Base-by-base conservation (phyloP, 352 stramenopile species). In the Thalassiosira oceanica region DNA sequence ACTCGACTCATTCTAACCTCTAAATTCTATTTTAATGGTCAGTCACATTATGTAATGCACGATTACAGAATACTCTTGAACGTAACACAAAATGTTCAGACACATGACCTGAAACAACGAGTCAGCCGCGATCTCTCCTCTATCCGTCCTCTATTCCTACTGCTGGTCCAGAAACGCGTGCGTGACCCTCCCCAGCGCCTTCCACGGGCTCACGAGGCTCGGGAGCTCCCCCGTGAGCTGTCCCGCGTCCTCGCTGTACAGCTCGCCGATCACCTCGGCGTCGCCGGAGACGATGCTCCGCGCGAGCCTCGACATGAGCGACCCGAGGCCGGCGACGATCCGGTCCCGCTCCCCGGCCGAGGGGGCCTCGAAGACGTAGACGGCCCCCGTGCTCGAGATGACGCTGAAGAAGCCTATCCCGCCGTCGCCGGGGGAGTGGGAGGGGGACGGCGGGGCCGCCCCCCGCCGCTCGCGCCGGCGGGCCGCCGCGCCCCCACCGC, bases 111-210 rank as follows among this genome's bases (percentile, higher is more conserved):
- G n/a, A n/a, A n/a, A n/a, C n/a, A n/a, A n/a, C n/a, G n/a, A n/a
- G n/a, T n/a, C n/a, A n/a, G n/a, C n/a, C n/a, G n/a, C n/a, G n/a
- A n/a, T n/a, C n/a, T n/a, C n/a, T n/a, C n/a, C n/a, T n/a, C n/a
- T n/a, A n/a, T n/a, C n/a, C n/a, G n/a, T n/a, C n/a, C n/a, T n/a
- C n/a, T n/a, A n/a, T n/a, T n/a, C n/a, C 46, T 46, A 72, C 10
- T 72, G 6, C 20, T 64, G 18, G 53, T 82, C 66, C 37, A 82
- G 61, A 65, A 78, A 78, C 13, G 31, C 56, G 56, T 78, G 65
- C 41, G 61, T 73, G 5, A 82, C 52, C 11, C 37, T 49, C 23
- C 24, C 46, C 60, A 82, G 54, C 8, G 53, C 61, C 37, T 68
- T 61, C 16, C 24, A 68, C 0, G 72, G 72, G 23, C 35, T 78